Conservation (phyloP, 1,284 basidiomycete species). For the Mrakiaceae sp. region DNA sequence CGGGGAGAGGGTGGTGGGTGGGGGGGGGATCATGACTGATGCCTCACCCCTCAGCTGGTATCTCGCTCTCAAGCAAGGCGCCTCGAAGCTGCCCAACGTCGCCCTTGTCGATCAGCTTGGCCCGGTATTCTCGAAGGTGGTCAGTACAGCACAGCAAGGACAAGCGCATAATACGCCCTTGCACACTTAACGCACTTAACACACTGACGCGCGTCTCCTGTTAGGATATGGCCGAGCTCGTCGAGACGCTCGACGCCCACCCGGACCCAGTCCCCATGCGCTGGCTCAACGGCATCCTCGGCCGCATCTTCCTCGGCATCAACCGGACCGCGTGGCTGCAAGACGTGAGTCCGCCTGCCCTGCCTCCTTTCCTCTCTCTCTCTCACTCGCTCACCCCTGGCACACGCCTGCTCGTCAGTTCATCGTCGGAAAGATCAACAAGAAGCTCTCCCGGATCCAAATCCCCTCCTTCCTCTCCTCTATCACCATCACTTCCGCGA, state of each 20-base stretch:
- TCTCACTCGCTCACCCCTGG: not conserved
- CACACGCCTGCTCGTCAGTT: constrained; percentile 33
- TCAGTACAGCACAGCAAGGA: constrained; percentile 36
- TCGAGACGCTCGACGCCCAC: constrained; percentile 74
- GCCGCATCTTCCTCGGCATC: constrained; percentile 82
- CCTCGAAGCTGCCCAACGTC: constrained; percentile 33
- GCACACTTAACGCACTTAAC: constrained; percentile 43
- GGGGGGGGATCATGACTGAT: constrained; percentile 47
- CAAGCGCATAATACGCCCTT: constrained; percentile 8
- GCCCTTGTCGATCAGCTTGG: constrained; percentile 17
- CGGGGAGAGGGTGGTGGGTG: constrained; percentile 10
- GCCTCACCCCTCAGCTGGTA: constrained; percentile 52
- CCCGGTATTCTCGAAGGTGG: constrained; percentile 9
- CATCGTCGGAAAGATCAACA: constrained; percentile 81
- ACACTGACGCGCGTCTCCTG: constrained; percentile 48
- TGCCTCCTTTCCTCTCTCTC: not conserved
- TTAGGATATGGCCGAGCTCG: constrained; percentile 73
- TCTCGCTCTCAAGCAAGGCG: constrained; percentile 63
- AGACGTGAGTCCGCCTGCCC: constrained; percentile 30
- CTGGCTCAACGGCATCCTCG: constrained; percentile 90
- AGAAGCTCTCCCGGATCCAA: constrained; percentile 83
- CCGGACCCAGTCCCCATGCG: constrained; percentile 92
- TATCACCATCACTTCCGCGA: constrained; percentile 49
- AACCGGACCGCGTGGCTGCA: constrained; percentile 75
- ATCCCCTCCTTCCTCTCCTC: constrained; percentile 76